Conservation (phyloP, 2,329 filamentous ascomycete species). For the Colletotrichum eremochloae region DNA sequence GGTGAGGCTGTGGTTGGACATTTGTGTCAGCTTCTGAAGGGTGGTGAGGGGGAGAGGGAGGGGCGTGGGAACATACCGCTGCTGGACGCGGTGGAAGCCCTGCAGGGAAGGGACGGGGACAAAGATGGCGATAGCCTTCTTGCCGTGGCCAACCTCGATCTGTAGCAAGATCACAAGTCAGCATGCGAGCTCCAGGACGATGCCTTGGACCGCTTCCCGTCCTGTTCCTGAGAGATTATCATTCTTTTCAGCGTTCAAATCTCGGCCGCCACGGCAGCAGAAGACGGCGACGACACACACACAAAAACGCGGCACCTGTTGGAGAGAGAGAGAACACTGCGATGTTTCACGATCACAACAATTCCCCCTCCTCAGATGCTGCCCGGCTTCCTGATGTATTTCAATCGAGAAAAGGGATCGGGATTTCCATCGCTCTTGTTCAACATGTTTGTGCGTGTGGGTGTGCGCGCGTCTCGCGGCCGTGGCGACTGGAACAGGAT, state of each 20-base stretch:
- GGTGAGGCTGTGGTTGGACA: conserved; percentile 79
- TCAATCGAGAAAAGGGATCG: conserved; percentile 26
- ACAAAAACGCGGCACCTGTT: background rate
- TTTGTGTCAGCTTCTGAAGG: background rate
- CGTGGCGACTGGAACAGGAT: conserved; percentile 41
- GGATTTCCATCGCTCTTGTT: background rate
- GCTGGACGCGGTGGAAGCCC: conserved; percentile 99
- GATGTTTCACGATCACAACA: background rate
- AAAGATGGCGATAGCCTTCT: conserved; percentile 99
- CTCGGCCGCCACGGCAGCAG: conserved; percentile 41
- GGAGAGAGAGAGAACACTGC: background rate
- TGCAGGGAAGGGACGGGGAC: conserved; percentile 98
- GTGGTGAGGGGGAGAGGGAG: background rate
- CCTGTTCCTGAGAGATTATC: conserved; percentile 66
- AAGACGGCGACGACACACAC: background rate
- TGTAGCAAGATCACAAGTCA: conserved; percentile 78
- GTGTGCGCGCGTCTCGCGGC: background rate
- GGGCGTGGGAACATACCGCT: conserved; percentile 79
- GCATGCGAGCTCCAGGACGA: conserved; percentile 81
- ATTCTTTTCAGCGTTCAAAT: conserved; percentile 45
- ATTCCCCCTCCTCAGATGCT: background rate
- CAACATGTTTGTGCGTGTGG: no score
- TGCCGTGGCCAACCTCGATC: conserved; percentile 99
- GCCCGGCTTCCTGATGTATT: conserved; percentile 27
- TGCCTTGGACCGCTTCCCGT: conserved; percentile 82